These are phyloP conservation scores for Craspedostauros australis DNA, from an alignment of 108 stramenopile species.

Conservation along the genomic window DNA sequence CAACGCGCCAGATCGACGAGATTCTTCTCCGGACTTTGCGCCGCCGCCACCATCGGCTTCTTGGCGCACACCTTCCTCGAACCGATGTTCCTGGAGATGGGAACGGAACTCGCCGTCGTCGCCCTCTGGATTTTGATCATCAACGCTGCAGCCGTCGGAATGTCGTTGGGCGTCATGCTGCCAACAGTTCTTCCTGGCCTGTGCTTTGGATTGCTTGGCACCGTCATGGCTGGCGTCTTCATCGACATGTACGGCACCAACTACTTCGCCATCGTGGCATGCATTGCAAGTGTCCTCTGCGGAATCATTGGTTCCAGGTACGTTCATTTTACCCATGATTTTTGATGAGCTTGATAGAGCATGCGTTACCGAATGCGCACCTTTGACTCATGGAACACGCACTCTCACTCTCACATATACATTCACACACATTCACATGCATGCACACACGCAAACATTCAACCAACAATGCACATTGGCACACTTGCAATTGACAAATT, in stretches of 20 bases:
- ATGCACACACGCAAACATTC: too few species aligned
- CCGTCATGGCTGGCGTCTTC: conserved; percentile 30
- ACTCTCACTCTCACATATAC: conserved; percentile 1
- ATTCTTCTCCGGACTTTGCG: conserved; percentile 42
- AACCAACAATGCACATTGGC: too few species aligned
- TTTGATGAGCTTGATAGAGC: too few species aligned
- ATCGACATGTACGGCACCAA: conserved; percentile 2
- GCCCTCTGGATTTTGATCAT: conserved; percentile 44
- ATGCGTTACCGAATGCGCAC: too few species aligned
- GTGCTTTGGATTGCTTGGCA: conserved; percentile 40
- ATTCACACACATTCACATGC: too few species aligned
- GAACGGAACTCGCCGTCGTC: conserved; percentile 49
- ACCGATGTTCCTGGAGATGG: conserved; percentile 41
- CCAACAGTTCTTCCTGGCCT: conserved; percentile 53
- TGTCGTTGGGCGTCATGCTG: conserved; percentile 56
- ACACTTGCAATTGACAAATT: too few species aligned
- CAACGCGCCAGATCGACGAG: conserved; percentile 40
- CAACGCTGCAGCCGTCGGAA: conserved; percentile 46
- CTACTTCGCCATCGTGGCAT: conserved; percentile 34
- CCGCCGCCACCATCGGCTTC: conserved; percentile 31
- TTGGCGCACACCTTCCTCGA: conserved; percentile 41
- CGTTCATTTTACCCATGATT: conserved; percentile 9
- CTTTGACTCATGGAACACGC: too few species aligned
- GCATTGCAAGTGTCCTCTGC: too few species aligned
- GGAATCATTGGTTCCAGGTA: conserved; percentile 28